Conservation (phyloP, 2,329 filamentous ascomycete species). For the Aspergillus proliferans region DNA sequence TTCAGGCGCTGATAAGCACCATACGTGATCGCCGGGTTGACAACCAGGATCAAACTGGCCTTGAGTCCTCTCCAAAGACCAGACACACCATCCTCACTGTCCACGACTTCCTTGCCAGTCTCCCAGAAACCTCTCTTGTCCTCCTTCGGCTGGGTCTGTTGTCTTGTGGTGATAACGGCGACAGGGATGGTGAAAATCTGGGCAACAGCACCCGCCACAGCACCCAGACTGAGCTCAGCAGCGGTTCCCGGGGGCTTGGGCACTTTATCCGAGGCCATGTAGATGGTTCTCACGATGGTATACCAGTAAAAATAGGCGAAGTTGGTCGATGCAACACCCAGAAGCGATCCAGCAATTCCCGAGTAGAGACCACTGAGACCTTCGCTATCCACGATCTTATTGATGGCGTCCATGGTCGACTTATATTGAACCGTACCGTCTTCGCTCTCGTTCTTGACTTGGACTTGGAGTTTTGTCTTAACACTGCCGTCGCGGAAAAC, state of each 20-base stretch:
- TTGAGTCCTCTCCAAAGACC: conserved; percentile 94
- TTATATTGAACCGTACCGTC: conserved; percentile 64
- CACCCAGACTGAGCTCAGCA: conserved; percentile 76
- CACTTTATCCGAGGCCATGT: conserved; percentile 56
- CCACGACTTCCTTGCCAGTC: conserved; percentile 80
- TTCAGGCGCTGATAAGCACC: conserved; percentile 89
- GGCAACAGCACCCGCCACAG: conserved; percentile 79
- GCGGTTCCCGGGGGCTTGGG: conserved; percentile 67
- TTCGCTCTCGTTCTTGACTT: conserved; percentile 61
- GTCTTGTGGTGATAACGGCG: conserved; percentile 87
- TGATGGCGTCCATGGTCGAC: conserved; percentile 81
- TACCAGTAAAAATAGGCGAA: conserved; percentile 99
- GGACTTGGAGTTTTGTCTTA: conserved; percentile 93
- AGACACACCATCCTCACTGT: conserved; percentile 80
- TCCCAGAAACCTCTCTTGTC: conserved; percentile 82
- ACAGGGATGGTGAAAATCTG: conserved; percentile 97
- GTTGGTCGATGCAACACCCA: conserved; percentile 94
- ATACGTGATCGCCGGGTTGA: conserved; percentile 97
- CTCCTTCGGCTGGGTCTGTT: conserved; percentile 81
- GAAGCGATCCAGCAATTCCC: conserved; percentile 75
- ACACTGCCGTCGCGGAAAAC: conserved; percentile 52
- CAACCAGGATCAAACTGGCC: conserved; percentile 87
- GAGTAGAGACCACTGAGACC: conserved; percentile 78
- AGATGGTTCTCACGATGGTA: conserved; percentile 75
- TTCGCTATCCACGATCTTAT: conserved; percentile 74